Evolutionary conservation across 805 yeast genomes (phyloP), one percentile per base, ranked within the genome.

Genomic region (Ogataea dorogensis): DNA sequence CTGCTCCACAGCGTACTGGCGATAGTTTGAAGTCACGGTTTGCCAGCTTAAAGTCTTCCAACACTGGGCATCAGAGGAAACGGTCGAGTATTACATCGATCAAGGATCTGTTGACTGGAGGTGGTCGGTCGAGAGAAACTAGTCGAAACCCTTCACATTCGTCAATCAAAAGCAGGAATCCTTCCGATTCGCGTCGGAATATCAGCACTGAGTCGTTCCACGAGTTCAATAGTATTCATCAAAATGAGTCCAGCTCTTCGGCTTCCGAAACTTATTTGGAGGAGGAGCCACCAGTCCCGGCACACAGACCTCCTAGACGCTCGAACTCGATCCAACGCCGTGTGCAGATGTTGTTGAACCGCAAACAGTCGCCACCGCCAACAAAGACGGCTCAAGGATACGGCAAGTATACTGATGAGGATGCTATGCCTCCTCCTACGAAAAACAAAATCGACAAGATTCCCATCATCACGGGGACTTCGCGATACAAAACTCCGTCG

Each of bases 321-420:
- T 43, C 64, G 11, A 56, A 54, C 18, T 65, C 73, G 0, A 77
- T 80, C 28, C 81, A 77, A 47, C 61, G 72, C 38, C 65, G 84
- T 46, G 76, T 79, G 56, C 72, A 70, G 29, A 67, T 67, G 47
- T 61, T 75, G 24, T 56, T 78, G 37, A 65, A 58, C 40, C 64
- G 67, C 47, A 59, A 56, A 42, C 58, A 59, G 33, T 62, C 72
- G 4, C 72, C 74, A 9, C 73, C 73, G 3, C 63, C 73, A 0
- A 54, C 62, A 12, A 80, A 75, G 49, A 79, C 91, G 0, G 95
- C 95, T 0, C 59, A 68, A 5, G 96, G 96, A 0, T 87, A 88
- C 58, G 96, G 96, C 6, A 76, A 77, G 54, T 85, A 73, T 53
- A 79, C 89, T 0, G 81, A 71, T 31, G 20, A 31, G 9, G 44